These are phyloP conservation scores for Zymoseptoria brevis DNA, from an alignment of 2,329 filamentous ascomycete genomes.

Conservation along the genomic window DNA sequence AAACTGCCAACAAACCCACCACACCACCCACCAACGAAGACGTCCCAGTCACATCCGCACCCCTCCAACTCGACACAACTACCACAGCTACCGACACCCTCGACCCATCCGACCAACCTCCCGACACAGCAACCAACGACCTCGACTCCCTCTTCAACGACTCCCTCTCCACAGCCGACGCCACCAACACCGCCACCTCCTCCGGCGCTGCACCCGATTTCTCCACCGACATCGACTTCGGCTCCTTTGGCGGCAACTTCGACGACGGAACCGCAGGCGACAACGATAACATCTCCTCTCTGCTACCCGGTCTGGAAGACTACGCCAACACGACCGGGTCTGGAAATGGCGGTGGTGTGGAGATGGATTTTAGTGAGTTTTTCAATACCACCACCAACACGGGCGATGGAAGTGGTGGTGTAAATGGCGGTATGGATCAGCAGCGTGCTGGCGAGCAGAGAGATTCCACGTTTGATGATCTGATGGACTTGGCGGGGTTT, in stretches of 20 bases:
- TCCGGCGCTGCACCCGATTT: slow-evolving; percentile 16
- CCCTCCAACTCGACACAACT: background rate
- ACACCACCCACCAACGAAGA: background rate
- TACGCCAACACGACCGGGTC: slow-evolving; percentile 28
- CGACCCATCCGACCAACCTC: slow-evolving; percentile 12
- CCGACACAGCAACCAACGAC: slow-evolving; percentile 24
- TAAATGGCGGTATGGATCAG: slow-evolving; percentile 8
- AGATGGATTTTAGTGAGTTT: slow-evolving; percentile 23
- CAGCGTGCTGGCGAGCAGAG: slow-evolving; percentile 13
- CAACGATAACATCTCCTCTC: slow-evolving; percentile 29
- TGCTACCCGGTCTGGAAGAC: slow-evolving; percentile 36
- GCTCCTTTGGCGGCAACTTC: slow-evolving; percentile 20
- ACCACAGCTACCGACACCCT: background rate
- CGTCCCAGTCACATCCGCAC: background rate
- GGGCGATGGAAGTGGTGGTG: slow-evolving; percentile 5
- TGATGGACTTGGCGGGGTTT: slow-evolving; percentile 31
- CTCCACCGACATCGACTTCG: slow-evolving; percentile 29
- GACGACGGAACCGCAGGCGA: slow-evolving; percentile 18
- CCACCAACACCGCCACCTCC: slow-evolving; percentile 6
- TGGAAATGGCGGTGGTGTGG: slow-evolving; percentile 9
- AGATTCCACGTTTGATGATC: slow-evolving; percentile 28
- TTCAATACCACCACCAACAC: slow-evolving; percentile 13
- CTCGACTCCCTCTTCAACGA: slow-evolving; percentile 32
- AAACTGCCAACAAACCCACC: background rate
- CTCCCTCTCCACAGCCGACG: slow-evolving; percentile 14